Base-by-base conservation (phyloP, 2,329 filamentous ascomycete species). In the Davidsoniella eucalypti region DNA sequence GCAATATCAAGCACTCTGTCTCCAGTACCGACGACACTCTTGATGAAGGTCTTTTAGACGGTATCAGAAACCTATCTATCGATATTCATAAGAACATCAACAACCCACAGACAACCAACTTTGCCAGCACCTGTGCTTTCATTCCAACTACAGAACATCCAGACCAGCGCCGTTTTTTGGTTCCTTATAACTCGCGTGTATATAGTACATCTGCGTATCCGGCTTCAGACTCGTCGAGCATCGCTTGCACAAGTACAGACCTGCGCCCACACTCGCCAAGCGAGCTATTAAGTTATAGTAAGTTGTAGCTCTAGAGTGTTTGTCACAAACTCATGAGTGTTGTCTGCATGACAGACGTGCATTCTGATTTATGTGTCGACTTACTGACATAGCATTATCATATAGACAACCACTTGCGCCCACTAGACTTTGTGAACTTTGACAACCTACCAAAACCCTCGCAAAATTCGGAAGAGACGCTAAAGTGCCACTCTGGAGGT, bases 1-100 rank as follows among this genome's bases (percentile, higher is more conserved):
- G 21, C 42, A 37, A 8, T 25, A 36, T 43, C 26, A 40, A 43
- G 7, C 25, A 14, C 18, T 40, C 40, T 16, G 25, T 18, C 37
- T 42, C 25, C 25, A 17, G 26, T n/a, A 41, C 23, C 14, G 49
- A 51, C 21, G 44, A 45, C 25, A 46, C 21, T 33, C 33, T 53
- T 21, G 51, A 53, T 25, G 42, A 53, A 50, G 44, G 44, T 17
- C 46, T 53, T 38, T 36, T 53, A 37, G 36, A 53, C 26, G 47
- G 51, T 23, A 53, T 53, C 47, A 49, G 48, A 46, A 41, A 53
- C 40, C 26, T 53, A 18, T 47, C 38, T 23, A 53, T 53, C 43
- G 47, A 44, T 10, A 50, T 38, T 29, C 37, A 49, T 9, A 43
- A 49, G 18, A 40, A 49, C 14, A 41, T 38, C 38, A 33, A 33